These are phyloP conservation scores for Yarrowia divulgata DNA, from an alignment of 805 yeast genomes.

Conservation along the genomic window DNA sequence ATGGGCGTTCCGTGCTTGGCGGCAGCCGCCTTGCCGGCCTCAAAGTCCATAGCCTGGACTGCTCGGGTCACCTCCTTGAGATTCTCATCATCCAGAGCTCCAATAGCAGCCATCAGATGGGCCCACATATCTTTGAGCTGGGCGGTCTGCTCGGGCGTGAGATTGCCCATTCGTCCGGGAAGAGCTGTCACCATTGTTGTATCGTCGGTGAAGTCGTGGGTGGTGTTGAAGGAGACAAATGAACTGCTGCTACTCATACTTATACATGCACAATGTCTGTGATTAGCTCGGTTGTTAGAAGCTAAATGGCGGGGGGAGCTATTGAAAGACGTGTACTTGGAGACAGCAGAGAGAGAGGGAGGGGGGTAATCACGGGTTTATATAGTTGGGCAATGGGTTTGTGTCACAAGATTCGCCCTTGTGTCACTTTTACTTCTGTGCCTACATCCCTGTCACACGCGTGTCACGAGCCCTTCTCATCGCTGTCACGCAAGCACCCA, in stretches of 20 bases:
- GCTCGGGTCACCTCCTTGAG: constrained; percentile 31
- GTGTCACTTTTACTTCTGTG: not conserved
- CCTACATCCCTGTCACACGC: not conserved
- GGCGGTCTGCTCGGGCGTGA: constrained; percentile 51
- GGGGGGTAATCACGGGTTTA: not conserved
- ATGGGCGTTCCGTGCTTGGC: not conserved
- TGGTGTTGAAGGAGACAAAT: not conserved
- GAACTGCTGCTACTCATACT: not conserved
- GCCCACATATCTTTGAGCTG: constrained; percentile 53
- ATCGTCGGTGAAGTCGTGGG: not conserved
- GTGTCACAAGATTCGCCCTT: not conserved
- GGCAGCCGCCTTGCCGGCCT: constrained; percentile 8
- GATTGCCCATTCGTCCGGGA: constrained; percentile 52
- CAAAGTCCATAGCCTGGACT: constrained; percentile 4
- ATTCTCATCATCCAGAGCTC: constrained; percentile 24
- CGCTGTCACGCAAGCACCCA: constrained; percentile 2
- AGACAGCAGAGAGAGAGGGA: not conserved
- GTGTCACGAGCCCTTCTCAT: not conserved
- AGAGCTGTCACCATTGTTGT: not conserved
- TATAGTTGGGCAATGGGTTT: not conserved
- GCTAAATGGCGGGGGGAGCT: constrained; percentile 5
- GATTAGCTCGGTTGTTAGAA: constrained; percentile 13
- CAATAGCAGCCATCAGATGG: constrained; percentile 43
- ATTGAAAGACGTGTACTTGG: not conserved
- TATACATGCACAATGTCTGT: constrained; percentile 14